These are phyloP conservation scores for Neoboletus subvelutipes DNA, from an alignment of 768 basidiomycete species.

Conservation along the genomic window DNA sequence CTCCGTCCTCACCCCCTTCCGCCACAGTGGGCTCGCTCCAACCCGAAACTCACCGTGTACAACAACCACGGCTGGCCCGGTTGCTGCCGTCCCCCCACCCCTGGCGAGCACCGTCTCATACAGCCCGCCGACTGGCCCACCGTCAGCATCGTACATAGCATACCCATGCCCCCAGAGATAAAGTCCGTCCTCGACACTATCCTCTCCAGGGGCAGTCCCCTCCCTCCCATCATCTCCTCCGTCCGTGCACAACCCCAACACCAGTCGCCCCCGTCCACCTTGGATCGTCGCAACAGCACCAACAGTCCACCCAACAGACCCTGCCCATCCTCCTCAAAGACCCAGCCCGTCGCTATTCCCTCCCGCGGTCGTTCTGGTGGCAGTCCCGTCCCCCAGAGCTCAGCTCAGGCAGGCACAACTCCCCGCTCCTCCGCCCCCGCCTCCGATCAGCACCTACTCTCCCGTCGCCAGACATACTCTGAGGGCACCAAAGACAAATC, in stretches of 20 bases:
- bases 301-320: conserved; percentile 27
- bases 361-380: conserved; percentile 50
- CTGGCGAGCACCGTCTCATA: conserved; percentile 59
- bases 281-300: conserved; percentile 50
- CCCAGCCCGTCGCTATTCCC: conserved; percentile 35
- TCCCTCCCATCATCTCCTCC: conserved; percentile 30
- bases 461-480: conserved; percentile 49
- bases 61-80: conserved; percentile 85
- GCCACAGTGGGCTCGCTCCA: conserved; percentile 67
- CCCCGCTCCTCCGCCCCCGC: conserved; percentile 35
- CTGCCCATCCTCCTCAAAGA: conserved; percentile 36
- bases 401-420: conserved; percentile 25
- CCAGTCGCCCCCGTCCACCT: conserved; percentile 29
- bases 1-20: conserved; percentile 27
- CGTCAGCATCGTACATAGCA: conserved; percentile 70
- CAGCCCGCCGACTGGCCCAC: conserved; percentile 77
- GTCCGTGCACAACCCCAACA: conserved; percentile 32
- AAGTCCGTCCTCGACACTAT: conserved; percentile 64
- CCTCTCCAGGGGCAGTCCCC: conserved; percentile 39
- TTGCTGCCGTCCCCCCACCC: conserved; percentile 75
- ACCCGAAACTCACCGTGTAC: conserved; percentile 55
- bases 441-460: conserved; percentile 42
- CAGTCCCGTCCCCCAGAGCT: conserved; percentile 43
- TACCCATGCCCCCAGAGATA: conserved; percentile 72
- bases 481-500: conserved; percentile 57